Base-by-base conservation (phyloP, 345 rosid genomes). In the Firmiana major region DNA sequence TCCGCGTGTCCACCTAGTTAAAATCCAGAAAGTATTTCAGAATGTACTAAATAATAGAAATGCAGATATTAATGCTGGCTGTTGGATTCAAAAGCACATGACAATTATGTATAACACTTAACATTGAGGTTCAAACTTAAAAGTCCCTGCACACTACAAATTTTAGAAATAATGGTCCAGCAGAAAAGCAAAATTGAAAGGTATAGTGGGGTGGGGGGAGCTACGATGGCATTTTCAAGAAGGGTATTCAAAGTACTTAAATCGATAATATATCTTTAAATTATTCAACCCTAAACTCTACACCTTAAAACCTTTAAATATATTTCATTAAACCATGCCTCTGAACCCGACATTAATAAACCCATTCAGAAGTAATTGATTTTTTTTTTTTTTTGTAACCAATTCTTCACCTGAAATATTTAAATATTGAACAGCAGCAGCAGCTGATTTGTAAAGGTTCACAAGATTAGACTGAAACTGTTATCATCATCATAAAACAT, bases 1-100 rank as follows among this genome's bases (percentile, higher is more conserved):
- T 96, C 99, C 15, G 84, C 97, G 80, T 96, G 98, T 58, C 99
- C 99, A 79, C 99, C 99, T 96, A 77, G 75, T 80, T 40, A 76
- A 13, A 74, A 58, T 68, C 55, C 73, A 66, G 57, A 70, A 80
- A 66, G 48, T 36, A 57, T 19, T 36, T 31, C 1, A 76, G 21
- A 22, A 54, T 65, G 54, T 75, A 42, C 28, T 36, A 11, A 34
- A 46, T 38, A 34, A 31, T 48, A 59, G 40, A 75, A 36, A 62
- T 45, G 71, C 60, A 62, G 24, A 62, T 46, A 63, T 26, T 75
- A 48, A 22, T 59, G 38, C 36, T 22, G 7, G 28, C 6, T 16
- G 22, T 73, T 55, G 53, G 22, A 73, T 57, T 36, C 51, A 75
- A 73, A 73, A 55, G 43, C 63, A 71, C 16, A 69, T 28, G 45